Conservation (phyloP, 345 rosid genomes). For the Pistacia vera region DNA sequence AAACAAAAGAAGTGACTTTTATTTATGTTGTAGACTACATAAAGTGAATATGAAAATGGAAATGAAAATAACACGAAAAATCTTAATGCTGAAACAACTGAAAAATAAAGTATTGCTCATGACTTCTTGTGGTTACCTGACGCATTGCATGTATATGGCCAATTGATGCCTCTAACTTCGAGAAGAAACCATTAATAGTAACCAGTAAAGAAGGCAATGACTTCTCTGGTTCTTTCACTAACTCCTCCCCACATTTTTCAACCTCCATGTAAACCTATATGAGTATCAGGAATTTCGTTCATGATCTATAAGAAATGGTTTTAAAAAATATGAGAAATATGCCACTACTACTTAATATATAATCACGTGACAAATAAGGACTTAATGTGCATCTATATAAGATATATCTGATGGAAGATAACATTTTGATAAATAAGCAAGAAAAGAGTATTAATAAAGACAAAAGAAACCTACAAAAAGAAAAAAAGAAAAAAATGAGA, state of each 20-base stretch:
- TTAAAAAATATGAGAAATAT: not conserved
- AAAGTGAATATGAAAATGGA: conserved; percentile 4
- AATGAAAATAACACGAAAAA: conserved; percentile 14
- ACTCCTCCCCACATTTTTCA: conserved; percentile 68
- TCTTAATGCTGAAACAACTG: not conserved
- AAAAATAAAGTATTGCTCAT: not conserved
- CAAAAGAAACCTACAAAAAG: not conserved
- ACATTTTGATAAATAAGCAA: no score
- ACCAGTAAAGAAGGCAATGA: conserved; percentile 54
- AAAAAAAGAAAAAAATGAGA: not conserved
- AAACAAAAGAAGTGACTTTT: conserved; percentile 6
- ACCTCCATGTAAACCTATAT: conserved; percentile 75
- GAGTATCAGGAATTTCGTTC: conserved; percentile 14
- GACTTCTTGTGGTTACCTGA: conserved; percentile 42
- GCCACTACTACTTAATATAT: not conserved
- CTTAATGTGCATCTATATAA: not conserved
- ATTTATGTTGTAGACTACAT: not conserved
- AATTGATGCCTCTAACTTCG: conserved; percentile 67
- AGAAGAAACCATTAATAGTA: conserved; percentile 54
- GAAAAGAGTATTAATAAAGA: not conserved
- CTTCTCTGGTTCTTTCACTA: conserved; percentile 65
- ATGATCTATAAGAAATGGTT: not conserved
- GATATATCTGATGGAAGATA: no score
- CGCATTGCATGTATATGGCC: conserved; percentile 58
- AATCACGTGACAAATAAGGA: not conserved